Base-by-base conservation (phyloP, 176 grass and related monocot species). In the Dendrocalamus sinicus region DNA sequence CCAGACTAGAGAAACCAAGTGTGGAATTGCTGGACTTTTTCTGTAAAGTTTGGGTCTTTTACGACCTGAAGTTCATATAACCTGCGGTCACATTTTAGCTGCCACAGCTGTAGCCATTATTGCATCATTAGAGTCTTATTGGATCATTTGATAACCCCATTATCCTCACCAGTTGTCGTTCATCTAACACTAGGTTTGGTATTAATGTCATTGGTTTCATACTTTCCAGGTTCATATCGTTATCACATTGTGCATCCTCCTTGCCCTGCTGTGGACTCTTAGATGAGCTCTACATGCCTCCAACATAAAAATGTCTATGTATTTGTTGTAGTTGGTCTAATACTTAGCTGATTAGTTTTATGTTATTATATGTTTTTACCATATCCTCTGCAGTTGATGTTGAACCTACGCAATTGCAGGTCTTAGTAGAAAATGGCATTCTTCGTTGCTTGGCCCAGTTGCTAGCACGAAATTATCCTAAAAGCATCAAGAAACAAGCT, bases 401-500 rank as follows among this genome's bases (percentile, higher is more conserved):
- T 89, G 67, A 79, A 66, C 17, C 45, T 9, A 48, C 24, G 37
- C 32, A 65, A 64, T 88, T 74, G 53, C 92, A 95, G 95, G 32
- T 88, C 57, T 57, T 98, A 78, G n/a, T 98, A 81, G 91, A 93
- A 69, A 85, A 67, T 65, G 76, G 73, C 76, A 48, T 91, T 63
- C 85, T 98, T 67, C 88, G 78, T 88, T 92, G 53, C 70, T 79
- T 93, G 62, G 72, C 37, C 9, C 89, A 63, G 47, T 55, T 95
- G 61, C 69, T 98, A 53, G 58, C 24, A 53, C 82, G 68, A 19
- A 87, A 79, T 83, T 85, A 93, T 26, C 65, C 78, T 66, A 92
- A 84, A 16, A 69, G 43, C 79, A 90, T 98, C 69, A 95, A 88
- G 84, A 95, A 94, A 79, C 89, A 93, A 87, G 85, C 82, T 57